Percentiles rank a stretch among this genome's conserved stretches.
These are phyloP conservation scores for Abortiporus biennis DNA, from an alignment of 1,284 basidiomycete genomes.

Conservation along the genomic window DNA sequence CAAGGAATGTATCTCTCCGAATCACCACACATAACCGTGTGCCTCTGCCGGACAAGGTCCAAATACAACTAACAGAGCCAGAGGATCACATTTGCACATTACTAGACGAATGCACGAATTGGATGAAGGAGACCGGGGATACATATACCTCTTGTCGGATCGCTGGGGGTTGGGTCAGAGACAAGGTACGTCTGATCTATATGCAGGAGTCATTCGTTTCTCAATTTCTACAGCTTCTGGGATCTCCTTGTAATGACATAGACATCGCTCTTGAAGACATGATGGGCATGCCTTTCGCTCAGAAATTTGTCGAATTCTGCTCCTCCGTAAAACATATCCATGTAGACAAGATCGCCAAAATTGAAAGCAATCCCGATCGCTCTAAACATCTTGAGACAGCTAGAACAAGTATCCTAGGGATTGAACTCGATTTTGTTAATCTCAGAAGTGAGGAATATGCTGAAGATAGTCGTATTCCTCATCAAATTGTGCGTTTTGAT, in stretches of 20 bases:
- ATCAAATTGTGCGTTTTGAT: conserved; percentile 59
- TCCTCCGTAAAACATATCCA: conserved; percentile 46
- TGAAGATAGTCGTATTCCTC: conserved; percentile 84
- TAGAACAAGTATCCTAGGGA: conserved; percentile 77
- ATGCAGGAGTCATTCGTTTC: conserved; percentile 10
- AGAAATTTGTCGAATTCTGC: conserved; percentile 70
- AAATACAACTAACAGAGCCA: conserved; percentile 45
- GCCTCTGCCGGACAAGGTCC: conserved; percentile 16
- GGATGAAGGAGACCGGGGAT: conserved; percentile 47
- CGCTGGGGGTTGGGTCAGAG: conserved; percentile 95
- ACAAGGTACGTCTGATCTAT: conserved; percentile 63
- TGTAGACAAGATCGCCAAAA: conserved; percentile 67
- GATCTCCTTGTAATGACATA: conserved; percentile 83
- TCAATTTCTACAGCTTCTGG: conserved; percentile 60
- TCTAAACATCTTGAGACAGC: conserved; percentile 98
- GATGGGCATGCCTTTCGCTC: conserved; percentile 89
- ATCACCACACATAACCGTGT: conserved; percentile 11
- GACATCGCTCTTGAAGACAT: conserved; percentile 89
- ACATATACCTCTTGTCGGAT: conserved; percentile 70
- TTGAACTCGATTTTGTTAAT: conserved; percentile 94
- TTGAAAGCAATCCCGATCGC: conserved; percentile 94
- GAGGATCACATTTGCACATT: conserved; percentile 60
- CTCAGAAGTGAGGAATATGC: conserved; percentile 91
- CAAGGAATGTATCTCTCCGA: conserved; percentile 12
- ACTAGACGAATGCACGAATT: conserved; percentile 60